Percentiles rank a stretch among this genome's conserved stretches.
Conservation (phyloP, 2,329 filamentous ascomycete species). For the Tolypocladium endophyticum region DNA sequence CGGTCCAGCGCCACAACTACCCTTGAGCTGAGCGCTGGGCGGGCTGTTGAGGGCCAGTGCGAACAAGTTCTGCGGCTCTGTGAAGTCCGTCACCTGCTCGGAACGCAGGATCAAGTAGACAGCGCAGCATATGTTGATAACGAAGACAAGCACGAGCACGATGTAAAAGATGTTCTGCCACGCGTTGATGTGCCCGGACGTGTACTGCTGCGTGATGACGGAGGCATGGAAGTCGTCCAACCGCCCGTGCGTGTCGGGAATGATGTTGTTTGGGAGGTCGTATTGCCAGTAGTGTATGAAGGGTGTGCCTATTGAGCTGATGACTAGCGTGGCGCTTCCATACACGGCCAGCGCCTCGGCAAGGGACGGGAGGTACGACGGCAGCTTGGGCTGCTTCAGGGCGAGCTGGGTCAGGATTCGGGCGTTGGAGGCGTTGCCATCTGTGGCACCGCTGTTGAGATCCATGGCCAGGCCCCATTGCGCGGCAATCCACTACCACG, state of each 20-base stretch:
- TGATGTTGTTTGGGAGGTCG: conserved; percentile 13
- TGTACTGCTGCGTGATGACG: conserved; percentile 57
- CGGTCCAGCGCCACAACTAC: conserved; percentile 27
- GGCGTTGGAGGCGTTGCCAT: conserved; percentile 47
- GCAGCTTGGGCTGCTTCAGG: conserved; percentile 28
- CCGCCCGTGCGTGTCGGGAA: conserved; percentile 28
- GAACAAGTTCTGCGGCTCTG: conserved; percentile 68
- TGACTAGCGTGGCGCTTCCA: conserved; percentile 54
- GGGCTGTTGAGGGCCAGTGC: conserved; percentile 55
- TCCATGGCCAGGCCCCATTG: conserved; percentile 46
- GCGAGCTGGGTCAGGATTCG: conserved; percentile 45
- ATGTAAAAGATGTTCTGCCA: conserved; percentile 61
- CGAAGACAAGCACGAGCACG: conserved; percentile 54
- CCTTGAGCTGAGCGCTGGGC: conserved; percentile 23
- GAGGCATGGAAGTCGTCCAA: conserved; percentile 53
- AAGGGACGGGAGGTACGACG: conserved; percentile 50
- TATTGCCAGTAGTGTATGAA: conserved; percentile 49
- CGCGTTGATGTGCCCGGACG: conserved; percentile 47
- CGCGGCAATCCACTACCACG: conserved; percentile 30
- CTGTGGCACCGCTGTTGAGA: conserved; percentile 42
- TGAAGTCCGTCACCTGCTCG: conserved; percentile 66
- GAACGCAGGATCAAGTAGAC: conserved; percentile 44
- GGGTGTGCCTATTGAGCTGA: conserved; percentile 46
- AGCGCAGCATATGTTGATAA: conserved; percentile 56
- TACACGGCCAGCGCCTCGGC: conserved; percentile 65